Conservation (phyloP, 2,329 filamentous ascomycete genomes). For the Aspergillus unguis region DNA sequence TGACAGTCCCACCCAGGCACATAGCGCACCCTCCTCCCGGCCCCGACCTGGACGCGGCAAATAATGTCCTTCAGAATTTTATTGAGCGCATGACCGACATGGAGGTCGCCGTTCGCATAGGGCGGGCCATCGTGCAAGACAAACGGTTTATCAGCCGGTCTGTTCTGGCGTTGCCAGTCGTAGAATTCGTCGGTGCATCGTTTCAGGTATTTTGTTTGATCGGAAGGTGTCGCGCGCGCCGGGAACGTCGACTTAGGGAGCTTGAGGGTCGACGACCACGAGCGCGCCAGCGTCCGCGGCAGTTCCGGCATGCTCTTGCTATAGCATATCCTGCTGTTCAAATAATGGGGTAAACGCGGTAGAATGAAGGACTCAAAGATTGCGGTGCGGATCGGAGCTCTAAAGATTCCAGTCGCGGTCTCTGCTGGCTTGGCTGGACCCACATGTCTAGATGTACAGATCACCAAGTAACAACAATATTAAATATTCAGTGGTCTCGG, state of each 20-base stretch:
- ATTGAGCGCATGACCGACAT: conserved; percentile 92
- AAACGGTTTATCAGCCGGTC: conserved; percentile 61
- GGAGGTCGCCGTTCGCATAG: conserved; percentile 89
- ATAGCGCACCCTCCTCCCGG: conserved; percentile 74
- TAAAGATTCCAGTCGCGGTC: neutral
- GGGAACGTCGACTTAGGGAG: conserved; percentile 73
- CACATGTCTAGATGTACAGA: neutral
- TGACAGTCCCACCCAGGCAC: conserved; percentile 97
- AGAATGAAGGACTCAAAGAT: neutral
- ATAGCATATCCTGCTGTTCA: conserved; percentile 24
- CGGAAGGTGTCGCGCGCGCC: conserved; percentile 43
- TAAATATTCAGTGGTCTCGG: too few species aligned
- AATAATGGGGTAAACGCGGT: neutral
- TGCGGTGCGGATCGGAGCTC: neutral
- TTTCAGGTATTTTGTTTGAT: conserved; percentile 60
- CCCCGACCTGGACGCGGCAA: conserved; percentile 72
- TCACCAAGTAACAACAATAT: too few species aligned
- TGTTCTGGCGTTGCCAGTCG: conserved; percentile 68
- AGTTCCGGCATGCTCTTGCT: conserved; percentile 38
- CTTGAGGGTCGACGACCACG: conserved; percentile 70
- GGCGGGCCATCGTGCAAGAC: conserved; percentile 92
- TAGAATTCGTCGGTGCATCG: conserved; percentile 86
- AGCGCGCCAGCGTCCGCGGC: conserved; percentile 41
- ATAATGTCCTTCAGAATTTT: conserved; percentile 97
- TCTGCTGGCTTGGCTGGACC: neutral